Percentiles rank a stretch among this genome's conserved stretches.
Conservation (phyloP, 2,329 filamentous ascomycete species). For the Metarhizium robertsii region DNA sequence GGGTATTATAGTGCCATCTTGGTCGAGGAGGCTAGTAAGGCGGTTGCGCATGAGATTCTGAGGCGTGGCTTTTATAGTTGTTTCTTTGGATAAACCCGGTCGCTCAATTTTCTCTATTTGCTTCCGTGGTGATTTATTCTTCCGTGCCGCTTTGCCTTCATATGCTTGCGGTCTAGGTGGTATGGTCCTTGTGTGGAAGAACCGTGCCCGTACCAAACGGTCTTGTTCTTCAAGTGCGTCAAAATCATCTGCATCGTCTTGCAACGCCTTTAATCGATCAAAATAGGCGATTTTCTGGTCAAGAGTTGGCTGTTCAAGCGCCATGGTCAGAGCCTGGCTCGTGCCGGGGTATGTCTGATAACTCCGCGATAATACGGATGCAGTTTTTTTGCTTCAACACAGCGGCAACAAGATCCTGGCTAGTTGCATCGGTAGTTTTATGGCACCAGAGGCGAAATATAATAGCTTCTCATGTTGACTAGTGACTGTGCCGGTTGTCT, state of each 20-base stretch:
- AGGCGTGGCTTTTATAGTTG: slow-evolving; percentile 21
- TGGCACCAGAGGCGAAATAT: background rate
- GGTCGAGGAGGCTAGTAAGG: background rate
- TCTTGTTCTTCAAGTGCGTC: background rate
- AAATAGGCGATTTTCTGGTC: slow-evolving; percentile 39
- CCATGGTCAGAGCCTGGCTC: background rate
- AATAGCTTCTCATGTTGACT: background rate
- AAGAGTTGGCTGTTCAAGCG: background rate
- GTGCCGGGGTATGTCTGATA: background rate
- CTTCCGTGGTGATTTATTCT: background rate
- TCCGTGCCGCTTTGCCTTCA: background rate
- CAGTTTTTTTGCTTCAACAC: background rate
- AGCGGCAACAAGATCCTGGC: background rate
- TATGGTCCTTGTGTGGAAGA: background rate
- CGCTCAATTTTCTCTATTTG: background rate
- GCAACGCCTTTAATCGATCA: slow-evolving; percentile 24
- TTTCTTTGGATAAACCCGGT: background rate
- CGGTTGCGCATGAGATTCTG: background rate
- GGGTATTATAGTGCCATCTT: slow-evolving; percentile 19
- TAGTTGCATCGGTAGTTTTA: too few relatives aligned
- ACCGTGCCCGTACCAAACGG: slow-evolving; percentile 1
- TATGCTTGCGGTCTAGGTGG: background rate
- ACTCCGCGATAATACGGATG: background rate
- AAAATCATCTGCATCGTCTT: background rate
- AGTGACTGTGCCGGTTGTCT: background rate